phyloP scores from a whole-genome alignment of 106 monocot species.

The Vanilla planifolia region DNA sequence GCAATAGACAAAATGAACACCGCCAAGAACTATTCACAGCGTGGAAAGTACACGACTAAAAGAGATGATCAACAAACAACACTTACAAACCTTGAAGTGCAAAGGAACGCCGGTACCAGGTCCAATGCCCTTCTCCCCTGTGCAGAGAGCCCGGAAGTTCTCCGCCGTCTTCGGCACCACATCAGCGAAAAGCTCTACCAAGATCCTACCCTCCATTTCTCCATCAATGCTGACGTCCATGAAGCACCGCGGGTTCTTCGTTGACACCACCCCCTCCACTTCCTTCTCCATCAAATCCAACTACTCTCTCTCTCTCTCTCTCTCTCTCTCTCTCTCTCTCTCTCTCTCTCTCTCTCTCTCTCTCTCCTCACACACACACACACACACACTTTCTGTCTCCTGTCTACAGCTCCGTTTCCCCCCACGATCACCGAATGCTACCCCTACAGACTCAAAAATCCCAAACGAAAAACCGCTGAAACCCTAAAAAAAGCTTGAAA shows the following conservation, averaged over 20 bases:
- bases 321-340: background rate
- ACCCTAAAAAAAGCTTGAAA: constrained; percentile 2
- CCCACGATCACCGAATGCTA: too few relatives aligned
- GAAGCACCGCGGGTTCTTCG: constrained; percentile 18
- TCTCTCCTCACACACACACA: background rate
- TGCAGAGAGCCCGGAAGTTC: constrained; percentile 20
- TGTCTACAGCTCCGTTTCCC: too few relatives aligned
- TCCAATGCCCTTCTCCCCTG: constrained; percentile 24
- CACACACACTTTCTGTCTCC: background rate
- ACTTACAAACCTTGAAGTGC: constrained; percentile 24
- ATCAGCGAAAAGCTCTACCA: constrained; percentile 24
- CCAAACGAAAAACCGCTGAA: background rate
- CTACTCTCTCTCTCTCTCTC: too few relatives aligned
- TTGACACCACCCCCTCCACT: background rate
- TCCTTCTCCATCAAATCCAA: background rate
- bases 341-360: background rate
- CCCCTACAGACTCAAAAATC: too few relatives aligned
- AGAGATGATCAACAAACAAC: too few relatives aligned
- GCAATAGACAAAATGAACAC: too few relatives aligned
- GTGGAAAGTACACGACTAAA: too few relatives aligned
- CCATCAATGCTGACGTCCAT: constrained; percentile 26
- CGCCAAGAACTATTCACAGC: too few relatives aligned
- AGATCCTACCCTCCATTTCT: constrained; percentile 24
- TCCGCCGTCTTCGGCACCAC: constrained; percentile 20
- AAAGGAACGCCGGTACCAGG: constrained; percentile 20